These are phyloP conservation scores for Earliella scabrosa DNA, from an alignment of 1,284 basidiomycete genomes.

Conservation along the genomic window DNA sequence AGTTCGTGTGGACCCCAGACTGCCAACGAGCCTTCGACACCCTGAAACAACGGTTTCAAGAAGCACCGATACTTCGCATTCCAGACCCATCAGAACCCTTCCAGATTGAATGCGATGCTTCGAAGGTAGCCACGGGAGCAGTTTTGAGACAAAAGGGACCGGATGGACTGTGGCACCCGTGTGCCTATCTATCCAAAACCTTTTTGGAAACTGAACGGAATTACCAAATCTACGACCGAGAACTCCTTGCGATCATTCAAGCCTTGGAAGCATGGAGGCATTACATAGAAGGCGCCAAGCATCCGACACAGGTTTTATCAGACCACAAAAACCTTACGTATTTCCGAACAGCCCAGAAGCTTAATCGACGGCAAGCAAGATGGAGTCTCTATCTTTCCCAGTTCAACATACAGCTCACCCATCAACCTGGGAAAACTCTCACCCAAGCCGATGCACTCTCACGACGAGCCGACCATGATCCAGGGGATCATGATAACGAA, in stretches of 20 bases:
- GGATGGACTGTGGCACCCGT: conserved; percentile 31
- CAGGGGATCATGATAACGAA: conserved; percentile 36
- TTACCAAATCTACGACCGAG: conserved; percentile 52
- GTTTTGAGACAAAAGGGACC: conserved; percentile 14
- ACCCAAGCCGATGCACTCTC: conserved; percentile 44
- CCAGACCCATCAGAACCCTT: conserved; percentile 20
- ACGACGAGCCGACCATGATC: conserved; percentile 36
- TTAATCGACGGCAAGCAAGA: background rate
- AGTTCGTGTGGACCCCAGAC: conserved; percentile 31
- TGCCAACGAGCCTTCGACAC: conserved; percentile 31
- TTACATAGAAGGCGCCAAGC: conserved; percentile 22
- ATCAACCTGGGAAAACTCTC: conserved; percentile 41
- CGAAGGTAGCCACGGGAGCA: conserved; percentile 19
- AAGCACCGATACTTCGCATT: conserved; percentile 25
- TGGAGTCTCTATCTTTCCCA: conserved; percentile 11
- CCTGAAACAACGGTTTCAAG: conserved; percentile 33
- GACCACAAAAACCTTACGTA: background rate
- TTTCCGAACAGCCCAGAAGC: background rate
- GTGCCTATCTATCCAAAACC: conserved; percentile 35
- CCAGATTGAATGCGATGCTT: conserved; percentile 27
- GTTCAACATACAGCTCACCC: conserved; percentile 41
- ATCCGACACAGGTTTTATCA: background rate
- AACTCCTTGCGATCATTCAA: conserved; percentile 46
- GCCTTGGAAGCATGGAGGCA: conserved; percentile 36
- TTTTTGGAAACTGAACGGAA: conserved; percentile 40